Evolutionary conservation across 768 basidiomycete species (phyloP).

Genomic region (Hygrophorus pudorinus): DNA sequence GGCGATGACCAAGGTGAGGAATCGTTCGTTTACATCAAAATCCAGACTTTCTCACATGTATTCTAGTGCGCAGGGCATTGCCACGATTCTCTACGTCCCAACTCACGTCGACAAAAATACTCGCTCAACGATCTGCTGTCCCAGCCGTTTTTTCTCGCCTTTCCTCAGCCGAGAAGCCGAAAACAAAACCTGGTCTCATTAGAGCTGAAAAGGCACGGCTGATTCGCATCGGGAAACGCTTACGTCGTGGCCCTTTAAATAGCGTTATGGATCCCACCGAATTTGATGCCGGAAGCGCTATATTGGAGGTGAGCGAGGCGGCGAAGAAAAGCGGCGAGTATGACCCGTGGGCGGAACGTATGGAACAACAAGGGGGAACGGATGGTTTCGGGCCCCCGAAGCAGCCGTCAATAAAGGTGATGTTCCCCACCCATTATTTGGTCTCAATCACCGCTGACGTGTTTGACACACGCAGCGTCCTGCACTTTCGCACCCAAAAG

Average conservation of each 20-base stretch:
- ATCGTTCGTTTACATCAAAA: background rate
- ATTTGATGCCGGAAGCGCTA: slow-evolving; percentile 53
- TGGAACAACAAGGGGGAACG: slow-evolving; percentile 22
- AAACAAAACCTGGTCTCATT: slow-evolving; percentile 38
- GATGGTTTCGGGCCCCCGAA: slow-evolving; percentile 32
- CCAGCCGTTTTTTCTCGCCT: slow-evolving; percentile 69
- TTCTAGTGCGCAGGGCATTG: slow-evolving; percentile 47
- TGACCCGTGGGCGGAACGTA: slow-evolving; percentile 46
- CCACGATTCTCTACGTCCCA: slow-evolving; percentile 44
- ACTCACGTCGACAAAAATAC: slow-evolving; percentile 67
- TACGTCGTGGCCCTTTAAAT: slow-evolving; percentile 65
- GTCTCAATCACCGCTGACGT: background rate
- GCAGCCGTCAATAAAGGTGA: slow-evolving; percentile 44
- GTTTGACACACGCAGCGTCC: slow-evolving; percentile 36
- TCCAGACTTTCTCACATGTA: background rate
- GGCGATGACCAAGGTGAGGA: slow-evolving; percentile 66
- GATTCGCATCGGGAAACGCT: slow-evolving; percentile 64
- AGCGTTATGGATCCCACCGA: slow-evolving; percentile 59
- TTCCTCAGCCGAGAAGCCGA: slow-evolving; percentile 22
- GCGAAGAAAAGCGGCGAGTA: slow-evolving; percentile 59
- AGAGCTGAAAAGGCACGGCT: slow-evolving; percentile 68
- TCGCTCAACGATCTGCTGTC: slow-evolving; percentile 79
- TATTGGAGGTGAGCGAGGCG: slow-evolving; percentile 56
- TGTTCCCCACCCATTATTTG: slow-evolving; percentile 4
- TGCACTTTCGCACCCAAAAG: slow-evolving; percentile 28